These are phyloP conservation scores for Jacaranda mimosifolia DNA, from an alignment of 257 asterid genomes.

Conservation along the genomic window DNA sequence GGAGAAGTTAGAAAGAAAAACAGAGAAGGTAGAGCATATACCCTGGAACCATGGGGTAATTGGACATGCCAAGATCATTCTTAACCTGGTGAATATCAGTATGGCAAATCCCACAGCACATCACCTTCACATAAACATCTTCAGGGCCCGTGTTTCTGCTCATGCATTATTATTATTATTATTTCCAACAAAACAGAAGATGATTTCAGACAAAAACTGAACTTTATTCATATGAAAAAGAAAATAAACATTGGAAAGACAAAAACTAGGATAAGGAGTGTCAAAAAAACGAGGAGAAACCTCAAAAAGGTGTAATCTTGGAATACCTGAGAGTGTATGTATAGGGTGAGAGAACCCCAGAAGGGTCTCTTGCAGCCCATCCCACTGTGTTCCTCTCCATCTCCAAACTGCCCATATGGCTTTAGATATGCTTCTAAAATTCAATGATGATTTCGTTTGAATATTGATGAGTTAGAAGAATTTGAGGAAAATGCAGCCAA, in stretches of 20 bases:
- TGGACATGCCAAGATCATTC: constrained; percentile 96
- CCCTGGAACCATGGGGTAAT: constrained; percentile 99
- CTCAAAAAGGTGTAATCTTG: neutral
- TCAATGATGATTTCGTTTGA: neutral
- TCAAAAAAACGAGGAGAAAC: neutral
- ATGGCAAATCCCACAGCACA: constrained; percentile 91
- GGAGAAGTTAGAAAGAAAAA: neutral
- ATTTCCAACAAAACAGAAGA: neutral
- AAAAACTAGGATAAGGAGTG: neutral
- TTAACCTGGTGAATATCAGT: constrained; percentile 85
- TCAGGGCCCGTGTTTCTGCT: constrained; percentile 79
- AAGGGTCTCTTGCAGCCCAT: constrained; percentile 90
- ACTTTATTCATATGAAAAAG: neutral
- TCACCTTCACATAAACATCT: constrained; percentile 83
- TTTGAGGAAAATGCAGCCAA: neutral
- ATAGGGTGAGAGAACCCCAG: constrained; percentile 88
- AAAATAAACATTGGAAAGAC: neutral
- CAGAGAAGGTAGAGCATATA: constrained; percentile 36
- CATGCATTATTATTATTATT: neutral
- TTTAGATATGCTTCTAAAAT: neutral
- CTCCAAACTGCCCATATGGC: constrained; percentile 69
- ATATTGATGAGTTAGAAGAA: neutral
- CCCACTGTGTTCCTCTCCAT: constrained; percentile 67
- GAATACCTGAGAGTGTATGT: constrained; percentile 76
- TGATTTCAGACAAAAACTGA: neutral